Percentiles rank a stretch among this genome's conserved stretches.
These are phyloP conservation scores for Boletus rex-veris DNA, from an alignment of 768 basidiomycete genomes.

Conservation along the genomic window DNA sequence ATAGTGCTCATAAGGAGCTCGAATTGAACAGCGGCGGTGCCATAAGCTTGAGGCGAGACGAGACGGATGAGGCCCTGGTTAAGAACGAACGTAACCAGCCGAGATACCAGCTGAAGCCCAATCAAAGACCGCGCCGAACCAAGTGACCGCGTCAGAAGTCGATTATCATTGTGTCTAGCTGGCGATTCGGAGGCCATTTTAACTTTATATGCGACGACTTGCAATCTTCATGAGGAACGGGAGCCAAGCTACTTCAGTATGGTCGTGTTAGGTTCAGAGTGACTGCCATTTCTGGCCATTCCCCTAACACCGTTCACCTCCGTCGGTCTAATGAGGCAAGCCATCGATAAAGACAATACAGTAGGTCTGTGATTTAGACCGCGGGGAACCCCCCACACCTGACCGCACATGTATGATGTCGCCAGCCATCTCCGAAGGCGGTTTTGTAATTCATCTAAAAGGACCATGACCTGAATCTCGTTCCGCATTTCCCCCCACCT, in stretches of 20 bases:
- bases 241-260: not conserved
- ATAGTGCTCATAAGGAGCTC: slow-evolving; percentile 88
- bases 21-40: slow-evolving; percentile 91
- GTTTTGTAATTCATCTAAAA: not conserved
- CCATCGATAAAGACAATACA: too few relatives aligned
- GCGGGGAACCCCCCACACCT: not conserved
- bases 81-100: slow-evolving; percentile 80
- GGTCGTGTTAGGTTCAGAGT: slow-evolving; percentile 7
- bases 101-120: slow-evolving; percentile 79
- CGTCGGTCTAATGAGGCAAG: too few relatives aligned
- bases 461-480: not conserved
- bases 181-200: slow-evolving; percentile 6
- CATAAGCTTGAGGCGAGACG: slow-evolving; percentile 80
- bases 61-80: slow-evolving; percentile 87
- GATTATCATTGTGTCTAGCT: slow-evolving; percentile 2
- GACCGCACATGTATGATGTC: not conserved
- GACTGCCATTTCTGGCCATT: not conserved
- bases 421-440: not conserved
- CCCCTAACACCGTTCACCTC: not conserved
- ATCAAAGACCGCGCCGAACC: slow-evolving; percentile 64
- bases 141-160: slow-evolving; percentile 31
- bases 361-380: not conserved
- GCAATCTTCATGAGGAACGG: slow-evolving; percentile 2
- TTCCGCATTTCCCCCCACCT: not conserved
- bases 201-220: slow-evolving; percentile 1